phyloP scores from a whole-genome alignment of 129 eudicot species.

The Sambucus nigra region DNA sequence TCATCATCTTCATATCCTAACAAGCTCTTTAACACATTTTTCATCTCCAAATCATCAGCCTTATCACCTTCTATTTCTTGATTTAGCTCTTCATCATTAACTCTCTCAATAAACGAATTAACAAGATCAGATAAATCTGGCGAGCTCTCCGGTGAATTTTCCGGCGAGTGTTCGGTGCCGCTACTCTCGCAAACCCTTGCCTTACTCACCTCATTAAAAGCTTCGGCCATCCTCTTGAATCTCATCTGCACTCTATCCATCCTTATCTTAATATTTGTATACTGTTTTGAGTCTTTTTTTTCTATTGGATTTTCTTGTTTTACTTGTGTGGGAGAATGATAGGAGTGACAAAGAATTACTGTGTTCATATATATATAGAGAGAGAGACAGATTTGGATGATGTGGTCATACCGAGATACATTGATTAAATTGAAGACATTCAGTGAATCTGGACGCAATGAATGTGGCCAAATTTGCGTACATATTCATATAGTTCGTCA shows the following conservation, averaged over 20 bases:
- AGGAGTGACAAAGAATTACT: conserved; percentile 1
- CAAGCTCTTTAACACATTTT: conserved; percentile 26
- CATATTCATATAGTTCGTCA: too few species aligned
- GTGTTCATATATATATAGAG: conserved; percentile 3
- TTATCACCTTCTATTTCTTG: conserved; percentile 8
- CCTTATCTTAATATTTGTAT: background rate
- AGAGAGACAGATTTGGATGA: background rate
- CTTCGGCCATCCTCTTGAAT: conserved; percentile 58
- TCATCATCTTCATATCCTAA: conserved; percentile 18
- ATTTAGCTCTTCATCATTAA: conserved; percentile 14
- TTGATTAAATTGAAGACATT: background rate
- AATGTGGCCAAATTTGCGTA: too few species aligned
- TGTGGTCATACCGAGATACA: background rate
- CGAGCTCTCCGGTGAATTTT: conserved; percentile 14
- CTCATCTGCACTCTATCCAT: conserved; percentile 31
- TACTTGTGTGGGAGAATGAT: background rate
- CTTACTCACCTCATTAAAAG: conserved; percentile 40
- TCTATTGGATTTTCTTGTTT: too few species aligned
- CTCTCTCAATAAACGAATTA: conserved; percentile 53
- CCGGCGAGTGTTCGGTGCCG: conserved; percentile 51
- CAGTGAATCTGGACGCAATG: background rate
- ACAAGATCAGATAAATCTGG: conserved; percentile 62
- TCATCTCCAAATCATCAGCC: conserved; percentile 6
- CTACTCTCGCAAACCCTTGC: conserved; percentile 46
- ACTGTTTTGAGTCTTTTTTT: background rate